These are phyloP conservation scores for Lachnellula suecica DNA, from an alignment of 2,329 filamentous ascomycete species.

Conservation along the genomic window DNA sequence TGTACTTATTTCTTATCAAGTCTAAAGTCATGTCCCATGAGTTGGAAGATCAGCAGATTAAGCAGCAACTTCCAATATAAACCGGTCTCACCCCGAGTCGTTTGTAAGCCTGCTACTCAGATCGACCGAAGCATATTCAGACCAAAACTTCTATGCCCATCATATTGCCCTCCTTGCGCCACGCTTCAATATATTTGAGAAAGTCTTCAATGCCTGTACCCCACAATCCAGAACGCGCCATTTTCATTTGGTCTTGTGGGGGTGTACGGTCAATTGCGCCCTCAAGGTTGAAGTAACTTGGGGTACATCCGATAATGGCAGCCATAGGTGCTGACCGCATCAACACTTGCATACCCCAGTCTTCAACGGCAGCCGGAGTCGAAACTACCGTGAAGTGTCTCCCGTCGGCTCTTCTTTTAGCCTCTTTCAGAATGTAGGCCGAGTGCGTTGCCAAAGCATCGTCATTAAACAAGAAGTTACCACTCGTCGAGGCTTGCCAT, in stretches of 20 bases:
- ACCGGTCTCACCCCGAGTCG: not conserved
- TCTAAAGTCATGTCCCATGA: too few relatives aligned
- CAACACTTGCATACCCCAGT: not conserved
- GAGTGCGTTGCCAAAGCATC: conserved; percentile 2
- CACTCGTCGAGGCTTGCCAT: not conserved
- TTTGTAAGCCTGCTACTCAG: not conserved
- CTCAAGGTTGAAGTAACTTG: not conserved
- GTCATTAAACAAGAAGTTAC: conserved; percentile 3
- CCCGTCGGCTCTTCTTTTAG: not conserved
- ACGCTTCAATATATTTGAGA: not conserved
- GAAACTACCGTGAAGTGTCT: not conserved
- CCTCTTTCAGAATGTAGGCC: conserved; percentile 4
- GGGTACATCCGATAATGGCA: not conserved
- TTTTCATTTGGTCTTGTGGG: not conserved
- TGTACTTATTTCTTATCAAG: too few relatives aligned
- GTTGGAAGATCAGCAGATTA: not conserved
- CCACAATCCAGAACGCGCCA: not conserved
- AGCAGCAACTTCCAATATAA: not conserved
- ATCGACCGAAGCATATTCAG: not conserved
- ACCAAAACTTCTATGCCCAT: not conserved
- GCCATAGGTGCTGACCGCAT: not conserved
- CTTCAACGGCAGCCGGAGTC: not conserved
- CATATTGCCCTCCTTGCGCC: not conserved
- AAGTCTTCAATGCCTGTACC: not conserved
- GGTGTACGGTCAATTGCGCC: not conserved